Evolutionary conservation across 1,139 yeast species (phyloP).

Genomic region (Hyphopichia buzzinii): DNA sequence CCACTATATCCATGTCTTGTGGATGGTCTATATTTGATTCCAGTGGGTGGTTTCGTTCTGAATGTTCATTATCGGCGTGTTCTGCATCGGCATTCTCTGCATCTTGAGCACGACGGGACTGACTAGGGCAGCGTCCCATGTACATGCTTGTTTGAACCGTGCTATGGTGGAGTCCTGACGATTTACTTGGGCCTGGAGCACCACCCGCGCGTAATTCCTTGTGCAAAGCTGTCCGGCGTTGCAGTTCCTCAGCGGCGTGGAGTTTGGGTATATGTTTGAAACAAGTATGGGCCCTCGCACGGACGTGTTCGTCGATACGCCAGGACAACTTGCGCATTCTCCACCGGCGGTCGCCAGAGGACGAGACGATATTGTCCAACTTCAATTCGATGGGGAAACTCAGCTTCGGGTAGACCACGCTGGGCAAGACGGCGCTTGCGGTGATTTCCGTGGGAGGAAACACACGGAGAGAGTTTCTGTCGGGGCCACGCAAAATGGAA

Average conservation of each 20-base stretch:
- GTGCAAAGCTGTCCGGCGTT: conserved; percentile 21
- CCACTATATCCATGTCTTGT: conserved; percentile 12
- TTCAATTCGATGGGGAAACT: conserved; percentile 79
- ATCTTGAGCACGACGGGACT: no score
- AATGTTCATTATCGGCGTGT: no score
- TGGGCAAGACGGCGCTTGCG: conserved; percentile 83
- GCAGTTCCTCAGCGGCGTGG: conserved; percentile 44
- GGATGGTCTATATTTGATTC: neutral
- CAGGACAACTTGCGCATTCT: conserved; percentile 85
- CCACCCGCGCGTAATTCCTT: conserved; percentile 11
- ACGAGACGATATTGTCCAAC: conserved; percentile 69
- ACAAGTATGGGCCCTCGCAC: conserved; percentile 61
- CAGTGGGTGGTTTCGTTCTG: conserved; percentile 10
- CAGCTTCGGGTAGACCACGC: conserved; percentile 85
- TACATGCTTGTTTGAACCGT: conserved; percentile 34
- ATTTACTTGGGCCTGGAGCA: neutral
- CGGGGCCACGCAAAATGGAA: conserved; percentile 78
- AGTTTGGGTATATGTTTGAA: conserved; percentile 50
- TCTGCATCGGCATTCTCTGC: conserved; percentile 5
- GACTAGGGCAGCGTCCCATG: conserved; percentile 12
- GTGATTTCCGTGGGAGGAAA: conserved; percentile 95
- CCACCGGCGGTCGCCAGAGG: conserved; percentile 68
- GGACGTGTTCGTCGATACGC: conserved; percentile 83
- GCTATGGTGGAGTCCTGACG: conserved; percentile 34
- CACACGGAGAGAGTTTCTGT: conserved; percentile 80